Percentiles rank a stretch among this genome's conserved stretches.
These are phyloP conservation scores for Lagenidium sp. DNA, from an alignment of 352 stramenopile genomes.

Conservation along the genomic window DNA sequence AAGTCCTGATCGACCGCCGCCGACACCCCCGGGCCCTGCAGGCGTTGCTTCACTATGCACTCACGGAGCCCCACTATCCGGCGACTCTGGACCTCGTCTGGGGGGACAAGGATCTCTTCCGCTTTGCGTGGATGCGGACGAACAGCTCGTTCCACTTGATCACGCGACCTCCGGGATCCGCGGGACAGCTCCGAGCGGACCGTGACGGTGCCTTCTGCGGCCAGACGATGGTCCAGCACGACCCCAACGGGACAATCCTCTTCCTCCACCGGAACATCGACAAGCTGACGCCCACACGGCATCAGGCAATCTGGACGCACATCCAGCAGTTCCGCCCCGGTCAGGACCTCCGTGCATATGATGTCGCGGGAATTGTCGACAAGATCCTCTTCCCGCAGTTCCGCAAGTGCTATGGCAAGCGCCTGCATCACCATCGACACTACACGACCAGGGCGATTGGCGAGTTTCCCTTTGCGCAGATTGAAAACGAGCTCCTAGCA, in stretches of 20 bases:
- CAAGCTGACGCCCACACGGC: not conserved
- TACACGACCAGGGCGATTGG: no score
- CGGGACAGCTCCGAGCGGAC: conserved; percentile 1
- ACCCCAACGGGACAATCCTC: conserved; percentile 14
- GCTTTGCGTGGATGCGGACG: conserved; percentile 35
- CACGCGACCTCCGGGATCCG: conserved; percentile 2
- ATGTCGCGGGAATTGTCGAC: not conserved
- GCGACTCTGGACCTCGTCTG: conserved; percentile 45
- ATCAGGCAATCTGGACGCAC: conserved; percentile 2
- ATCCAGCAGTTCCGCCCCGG: conserved; percentile 7
- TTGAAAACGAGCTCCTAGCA: no score
- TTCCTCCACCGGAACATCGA: conserved; percentile 16
- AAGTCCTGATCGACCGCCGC: conserved; percentile 51
- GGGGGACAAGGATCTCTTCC: conserved; percentile 67
- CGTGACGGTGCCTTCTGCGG: conserved; percentile 18
- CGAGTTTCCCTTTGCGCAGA: no score
- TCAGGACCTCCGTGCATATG: not conserved
- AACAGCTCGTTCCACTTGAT: conserved; percentile 21
- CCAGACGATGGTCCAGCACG: conserved; percentile 29
- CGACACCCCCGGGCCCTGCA: conserved; percentile 39
- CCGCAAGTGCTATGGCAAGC: not conserved
- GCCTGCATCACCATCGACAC: not conserved
- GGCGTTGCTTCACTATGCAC: conserved; percentile 55
- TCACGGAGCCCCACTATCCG: conserved; percentile 24
- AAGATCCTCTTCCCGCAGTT: not conserved